Evolutionary conservation across 148 eudicot genomes (phyloP), one percentile per base, ranked within the genome.

Genomic region (Fagopyrum esculentum): DNA sequence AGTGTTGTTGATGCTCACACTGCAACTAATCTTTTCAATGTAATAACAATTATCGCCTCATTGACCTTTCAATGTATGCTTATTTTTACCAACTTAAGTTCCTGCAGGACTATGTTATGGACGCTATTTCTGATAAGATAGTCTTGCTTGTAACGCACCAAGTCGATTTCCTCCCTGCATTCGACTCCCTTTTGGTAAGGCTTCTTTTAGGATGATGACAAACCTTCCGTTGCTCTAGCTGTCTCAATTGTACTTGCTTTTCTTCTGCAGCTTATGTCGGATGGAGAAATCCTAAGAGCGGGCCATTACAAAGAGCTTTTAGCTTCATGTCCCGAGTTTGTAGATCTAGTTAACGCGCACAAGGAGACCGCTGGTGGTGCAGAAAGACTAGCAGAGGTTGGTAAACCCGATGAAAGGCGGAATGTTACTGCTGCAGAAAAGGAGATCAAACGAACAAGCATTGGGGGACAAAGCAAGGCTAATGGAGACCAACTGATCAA

Each of bases 1-100:
- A 94, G 98, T 72, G 98, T 97, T 51, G 98, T 94, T 49, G 98
- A 94, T 84, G 98, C 98, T 48, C 98, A 94, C 66, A 94, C 98
- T 11, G 97, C 98, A 43, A 81, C 90, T 13, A 91, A 89, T 83
- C 84, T 94, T 74, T 91, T 94, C 77, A 88, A 82, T 79, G 98
- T 94, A 22, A 22, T 22, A 22, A 22, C 26, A 22, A 22, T 22
- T 22, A 22, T 22, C 26, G 26, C 26, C 26, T 22, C 26, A 22
- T 22, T 22, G 26, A 22, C 26, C 26, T 22, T 22, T 19, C 4
- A 17, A 6, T 44, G 30, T 56, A 5, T 17, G 15, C 22, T 16
- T 22, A 11, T 7, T 16, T 54, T 35, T 48, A 40, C 75, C 57
- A 57, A 57, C 69, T 3, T 74, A 40, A 4, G 45, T 44, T 77